phyloP scores from a whole-genome alignment of 1,139 yeast genomes.

The Blastobotrys raffinosifermentans region DNA sequence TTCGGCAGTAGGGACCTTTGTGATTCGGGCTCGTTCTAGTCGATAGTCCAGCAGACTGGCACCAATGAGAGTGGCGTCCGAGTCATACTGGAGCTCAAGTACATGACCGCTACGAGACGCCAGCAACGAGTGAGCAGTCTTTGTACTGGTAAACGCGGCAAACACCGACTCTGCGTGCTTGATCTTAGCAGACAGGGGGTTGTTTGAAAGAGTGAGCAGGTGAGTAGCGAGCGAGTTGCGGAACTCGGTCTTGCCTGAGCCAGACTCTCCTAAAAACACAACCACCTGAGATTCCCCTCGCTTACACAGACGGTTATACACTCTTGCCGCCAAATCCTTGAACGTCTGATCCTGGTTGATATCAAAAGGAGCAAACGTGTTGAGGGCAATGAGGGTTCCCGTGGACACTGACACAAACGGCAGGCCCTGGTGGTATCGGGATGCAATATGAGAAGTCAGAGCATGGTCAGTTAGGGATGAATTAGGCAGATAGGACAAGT shows the following conservation, averaged over 20 bases:
- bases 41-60: conserved; percentile 37
- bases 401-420: conserved; percentile 37
- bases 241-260: conserved; percentile 38
- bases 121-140: conserved; percentile 30
- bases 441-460: conserved; percentile 39
- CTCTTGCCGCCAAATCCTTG: conserved; percentile 36
- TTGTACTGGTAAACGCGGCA: conserved; percentile 38
- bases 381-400: conserved; percentile 36
- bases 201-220: conserved; percentile 33
- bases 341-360: conserved; percentile 37
- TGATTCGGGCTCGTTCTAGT: conserved; percentile 37
- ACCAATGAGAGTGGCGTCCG: conserved; percentile 36
- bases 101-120: conserved; percentile 37
- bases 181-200: conserved; percentile 34
- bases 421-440: conserved; percentile 38
- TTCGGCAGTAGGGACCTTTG: conserved; percentile 38
- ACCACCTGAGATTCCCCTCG: conserved; percentile 38
- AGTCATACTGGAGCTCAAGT: conserved; percentile 37
- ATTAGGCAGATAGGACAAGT: conserved; percentile 35
- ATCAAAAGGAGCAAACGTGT: conserved; percentile 36
- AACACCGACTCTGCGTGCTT: conserved; percentile 33
- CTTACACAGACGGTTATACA: conserved; percentile 34
- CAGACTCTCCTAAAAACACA: conserved; percentile 37
- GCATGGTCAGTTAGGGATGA: conserved; percentile 35
- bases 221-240: conserved; percentile 30